phyloP scores from a whole-genome alignment of 257 asterid species.

The Solanum neorickii region DNA sequence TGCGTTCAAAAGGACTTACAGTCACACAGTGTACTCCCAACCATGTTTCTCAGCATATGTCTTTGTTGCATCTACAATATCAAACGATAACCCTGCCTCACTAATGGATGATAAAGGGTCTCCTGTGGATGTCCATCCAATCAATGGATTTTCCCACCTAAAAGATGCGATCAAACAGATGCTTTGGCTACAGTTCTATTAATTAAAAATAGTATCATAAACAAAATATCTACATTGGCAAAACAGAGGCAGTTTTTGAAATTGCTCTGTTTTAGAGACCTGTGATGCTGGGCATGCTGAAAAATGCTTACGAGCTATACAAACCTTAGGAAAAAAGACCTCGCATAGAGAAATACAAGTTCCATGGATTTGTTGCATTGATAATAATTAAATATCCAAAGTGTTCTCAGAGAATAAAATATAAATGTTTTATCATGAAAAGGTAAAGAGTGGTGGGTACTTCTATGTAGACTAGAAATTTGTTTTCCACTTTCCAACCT shows the following conservation, averaged over 20 bases:
- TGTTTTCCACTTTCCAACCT: not conserved
- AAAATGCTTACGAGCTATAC: not conserved
- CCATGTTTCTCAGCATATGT: not conserved
- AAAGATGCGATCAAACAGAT: not conserved
- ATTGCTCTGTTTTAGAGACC: not conserved
- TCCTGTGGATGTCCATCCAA: not conserved
- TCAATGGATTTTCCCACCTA: not conserved
- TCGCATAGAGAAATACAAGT: not conserved
- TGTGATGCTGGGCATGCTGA: not conserved
- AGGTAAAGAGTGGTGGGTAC: not conserved
- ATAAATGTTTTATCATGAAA: not conserved
- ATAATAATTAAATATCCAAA: not conserved
- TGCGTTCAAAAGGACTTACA: not conserved
- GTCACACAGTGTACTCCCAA: not conserved
- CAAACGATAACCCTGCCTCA: not conserved
- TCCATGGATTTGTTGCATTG: not conserved
- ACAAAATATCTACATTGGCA: not conserved
- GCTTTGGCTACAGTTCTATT: not conserved
- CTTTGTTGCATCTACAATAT: not conserved
- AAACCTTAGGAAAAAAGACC: not conserved
- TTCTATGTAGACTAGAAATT: not conserved
- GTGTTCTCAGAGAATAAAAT: not conserved
- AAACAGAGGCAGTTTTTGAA: not conserved
- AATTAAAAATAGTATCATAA: not conserved
- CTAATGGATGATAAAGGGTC: not conserved